Evolutionary conservation across 345 rosid species (phyloP), one percentile per base, ranked within the genome.

Genomic region (Boechera retrofracta): DNA sequence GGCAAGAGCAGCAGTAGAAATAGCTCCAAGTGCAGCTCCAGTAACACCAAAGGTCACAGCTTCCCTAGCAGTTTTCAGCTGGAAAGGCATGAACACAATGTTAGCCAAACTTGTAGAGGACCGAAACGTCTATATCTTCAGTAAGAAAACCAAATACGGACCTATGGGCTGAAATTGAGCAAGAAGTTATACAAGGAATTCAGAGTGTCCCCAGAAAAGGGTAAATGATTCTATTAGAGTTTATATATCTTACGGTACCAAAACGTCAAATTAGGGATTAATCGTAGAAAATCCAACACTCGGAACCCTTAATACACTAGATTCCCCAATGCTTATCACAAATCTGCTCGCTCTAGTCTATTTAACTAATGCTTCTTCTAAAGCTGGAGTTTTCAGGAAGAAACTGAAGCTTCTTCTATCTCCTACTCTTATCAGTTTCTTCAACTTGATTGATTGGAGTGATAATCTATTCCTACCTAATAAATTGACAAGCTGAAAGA

Each of bases 61-160:
- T 76, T 95, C 89, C 85, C 97, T 86, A 52, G 92, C 88, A 58
- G 90, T 86, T 82, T 89, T 91, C 84, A 95, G 83, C 98, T 95
- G 95, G 2, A 67, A 67, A 10, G 2, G 4, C 42, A 52, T 26
- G 69, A 53, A 49, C 31, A 71, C 39, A 24, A 36, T 41, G 49
- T 47, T 15, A 32, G 51, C 62, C 35, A 80, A 77, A 10, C 28
- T 64, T 16, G 16, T 15, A 0, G 6, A 35, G 69, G 51, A 55
- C 18, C 41, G 69, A 54, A 31, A 62, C 32, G 2, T 31, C n/a
- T 35, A 52, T 15, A 10, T 47, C 3, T 60, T 5, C 1, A 16
- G 31, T 5, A 61, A 47, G 41, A 44, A 61, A 49, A 60, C 12
- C 67, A 49, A 38, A 29, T 16, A 60, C 13, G 11, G 10, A 41